A percentile compares a stretch with the other conserved stretches of the same genome.
Evolutionary conservation across 345 rosid species (phyloP).

Genomic region (Carallia pectinifolia): DNA sequence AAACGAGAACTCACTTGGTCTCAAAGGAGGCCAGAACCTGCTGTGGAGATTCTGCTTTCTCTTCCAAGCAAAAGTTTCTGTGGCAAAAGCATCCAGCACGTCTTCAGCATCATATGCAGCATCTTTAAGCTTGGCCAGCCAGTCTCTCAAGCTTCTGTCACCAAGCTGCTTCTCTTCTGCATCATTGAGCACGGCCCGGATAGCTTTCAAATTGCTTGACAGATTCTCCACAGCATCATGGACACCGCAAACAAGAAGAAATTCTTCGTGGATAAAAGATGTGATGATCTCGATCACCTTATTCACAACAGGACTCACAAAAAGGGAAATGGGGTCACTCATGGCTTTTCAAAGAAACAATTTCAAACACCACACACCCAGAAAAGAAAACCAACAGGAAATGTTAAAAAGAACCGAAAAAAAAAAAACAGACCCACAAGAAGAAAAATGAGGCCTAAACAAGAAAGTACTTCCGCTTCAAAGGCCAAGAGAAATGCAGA

Average conservation of each 20-base stretch:
- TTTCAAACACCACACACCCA: too few relatives aligned
- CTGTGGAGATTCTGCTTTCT: neutral
- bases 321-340: neutral
- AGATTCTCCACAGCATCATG: neutral
- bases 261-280: neutral
- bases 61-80: neutral
- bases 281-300: neutral
- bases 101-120: constrained; percentile 6
- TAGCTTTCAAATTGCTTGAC: constrained; percentile 4
- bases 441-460: too few relatives aligned
- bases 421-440: too few relatives aligned
- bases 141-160: neutral
- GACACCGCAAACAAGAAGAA: neutral
- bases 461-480: too few relatives aligned
- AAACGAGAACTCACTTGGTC: neutral
- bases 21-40: neutral
- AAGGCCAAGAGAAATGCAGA: too few relatives aligned
- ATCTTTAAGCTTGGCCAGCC: constrained; percentile 9
- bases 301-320: constrained; percentile 1
- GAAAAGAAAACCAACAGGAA: too few relatives aligned
- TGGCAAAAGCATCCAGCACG: neutral
- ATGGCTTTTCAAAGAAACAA: too few relatives aligned
- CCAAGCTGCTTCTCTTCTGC: constrained; percentile 15
- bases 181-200: neutral
- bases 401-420: too few relatives aligned